Base-by-base conservation (phyloP, 192 early-diverging fungal species). In the Coemansia reversa region DNA sequence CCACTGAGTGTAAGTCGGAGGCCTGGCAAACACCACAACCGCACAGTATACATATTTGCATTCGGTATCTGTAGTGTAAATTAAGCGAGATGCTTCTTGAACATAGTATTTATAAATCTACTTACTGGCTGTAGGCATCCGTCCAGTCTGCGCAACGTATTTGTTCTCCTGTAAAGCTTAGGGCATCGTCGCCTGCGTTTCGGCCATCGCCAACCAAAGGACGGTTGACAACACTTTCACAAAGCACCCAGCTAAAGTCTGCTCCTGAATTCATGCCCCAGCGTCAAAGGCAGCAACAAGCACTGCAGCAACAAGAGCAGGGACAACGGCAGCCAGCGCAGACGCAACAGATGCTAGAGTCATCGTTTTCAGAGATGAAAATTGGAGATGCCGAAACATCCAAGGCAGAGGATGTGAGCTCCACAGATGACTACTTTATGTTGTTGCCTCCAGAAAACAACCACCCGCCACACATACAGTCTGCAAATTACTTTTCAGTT, bases 401-500 rank as follows among this genome's bases (percentile, higher is more conserved):
- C 11, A 51, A 22, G 11, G 60, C 30, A 29, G 60, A 25, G 19
- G 51, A 27, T 3, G 60, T 18, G 30, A 25, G 60, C 61, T 62
- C 39, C 23, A 51, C 51, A 32, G 62, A 79, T 27, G 76, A 79
- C 57, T 52, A 55, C 7, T 73, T 62, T 57, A 60, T 79, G 32
- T 58, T 59, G 20, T 25, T 45, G 14, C 53, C 67, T 7, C 60
- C 47, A 12, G 33, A 24, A 9, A 33, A 85, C 24, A 91, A 90
- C 65, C 67, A 91, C 1, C 74, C 82, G 25, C 84, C 91, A 20
- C 86, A 95, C 64, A 90, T 94, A 81, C 84, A 88, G 63, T 76
- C 90, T 0, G 89, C 90, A 48, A 87, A 92, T 53, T 72, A 90
- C 59, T 95, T 95, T 76, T 94, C 94, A 39, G 88, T 97, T 56